Evolutionary conservation across 495 filamentous ascomycete genomes (phyloP).

Genomic region (Aspergillus taichungensis): DNA sequence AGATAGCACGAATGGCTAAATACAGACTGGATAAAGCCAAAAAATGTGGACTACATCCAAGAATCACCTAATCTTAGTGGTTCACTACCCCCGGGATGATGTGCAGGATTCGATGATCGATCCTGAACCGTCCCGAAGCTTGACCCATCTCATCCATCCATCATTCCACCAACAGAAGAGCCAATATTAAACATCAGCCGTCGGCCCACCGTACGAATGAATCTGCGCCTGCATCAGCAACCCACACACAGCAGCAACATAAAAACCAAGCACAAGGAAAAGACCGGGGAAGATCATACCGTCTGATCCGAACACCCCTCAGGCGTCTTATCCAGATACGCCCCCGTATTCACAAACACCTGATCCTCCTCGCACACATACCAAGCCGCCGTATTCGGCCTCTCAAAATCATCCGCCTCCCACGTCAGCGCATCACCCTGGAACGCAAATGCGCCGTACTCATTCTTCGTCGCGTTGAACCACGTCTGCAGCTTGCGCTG

Average conservation of each 20-base stretch:
- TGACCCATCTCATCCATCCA: too few species aligned
- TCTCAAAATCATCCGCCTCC: slow-evolving; percentile 4
- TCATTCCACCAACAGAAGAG: too few species aligned
- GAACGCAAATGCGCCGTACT: slow-evolving; percentile 6
- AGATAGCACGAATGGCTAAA: too few species aligned
- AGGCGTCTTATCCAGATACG: slow-evolving; percentile 4
- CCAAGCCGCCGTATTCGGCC: slow-evolving; percentile 8
- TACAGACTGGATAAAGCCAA: too few species aligned
- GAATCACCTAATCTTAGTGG: too few species aligned
- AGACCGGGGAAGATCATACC: background rate
- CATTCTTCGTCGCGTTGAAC: slow-evolving; percentile 7
- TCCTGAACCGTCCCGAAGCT: too few species aligned
- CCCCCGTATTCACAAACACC: slow-evolving; percentile 7
- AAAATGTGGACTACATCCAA: too few species aligned
- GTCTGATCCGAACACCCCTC: slow-evolving; percentile 8
- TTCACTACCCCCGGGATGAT: too few species aligned
- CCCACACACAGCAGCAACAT: background rate
- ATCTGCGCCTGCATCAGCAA: background rate
- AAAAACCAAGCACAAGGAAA: background rate
- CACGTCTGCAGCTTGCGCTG: slow-evolving; percentile 6
- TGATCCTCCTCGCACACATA: slow-evolving; percentile 5
- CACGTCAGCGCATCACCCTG: slow-evolving; percentile 8
- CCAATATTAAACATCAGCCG: background rate
- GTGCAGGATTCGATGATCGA: too few species aligned
- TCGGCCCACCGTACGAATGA: background rate